These are phyloP conservation scores for Eucalyptus cloeziana DNA, from an alignment of 345 rosid genomes.

Conservation along the genomic window DNA sequence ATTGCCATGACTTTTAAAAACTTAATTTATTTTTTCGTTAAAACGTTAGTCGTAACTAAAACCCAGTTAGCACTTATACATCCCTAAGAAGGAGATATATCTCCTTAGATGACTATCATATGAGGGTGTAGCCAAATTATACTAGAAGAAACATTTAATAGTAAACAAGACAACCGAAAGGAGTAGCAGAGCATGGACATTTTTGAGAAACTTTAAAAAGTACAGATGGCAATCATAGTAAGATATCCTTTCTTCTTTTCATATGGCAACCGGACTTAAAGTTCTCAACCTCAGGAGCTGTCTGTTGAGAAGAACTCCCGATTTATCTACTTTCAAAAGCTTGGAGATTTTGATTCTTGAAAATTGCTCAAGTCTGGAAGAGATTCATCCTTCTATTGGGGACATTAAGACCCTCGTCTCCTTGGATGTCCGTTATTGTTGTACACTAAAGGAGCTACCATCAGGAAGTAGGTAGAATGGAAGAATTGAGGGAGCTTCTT, in stretches of 20 bases:
- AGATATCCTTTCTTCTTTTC: background rate
- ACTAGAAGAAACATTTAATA: background rate
- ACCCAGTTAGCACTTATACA: fast-evolving
- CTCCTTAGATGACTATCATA: background rate
- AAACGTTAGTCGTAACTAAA: background rate
- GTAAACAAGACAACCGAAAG: background rate
- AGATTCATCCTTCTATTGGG: background rate
- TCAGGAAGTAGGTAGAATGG: background rate
- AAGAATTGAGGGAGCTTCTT: background rate
- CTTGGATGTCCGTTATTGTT: fast-evolving
- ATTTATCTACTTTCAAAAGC: background rate
- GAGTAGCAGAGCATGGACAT: background rate
- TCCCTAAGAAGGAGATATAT: fast-evolving
- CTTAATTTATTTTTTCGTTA: background rate
- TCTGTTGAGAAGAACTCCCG: fast-evolving
- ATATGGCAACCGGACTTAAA: background rate
- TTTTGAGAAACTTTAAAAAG: background rate
- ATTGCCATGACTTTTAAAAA: background rate
- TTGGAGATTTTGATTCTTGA: background rate
- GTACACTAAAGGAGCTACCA: fast-evolving
- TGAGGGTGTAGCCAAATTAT: background rate
- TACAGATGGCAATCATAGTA: fast-evolving
- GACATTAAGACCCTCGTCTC: background rate
- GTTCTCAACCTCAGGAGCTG: fast-evolving
- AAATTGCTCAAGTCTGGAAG: fast-evolving